Conservation (phyloP, 345 rosid species). For the Abelmoschus esculentus region DNA sequence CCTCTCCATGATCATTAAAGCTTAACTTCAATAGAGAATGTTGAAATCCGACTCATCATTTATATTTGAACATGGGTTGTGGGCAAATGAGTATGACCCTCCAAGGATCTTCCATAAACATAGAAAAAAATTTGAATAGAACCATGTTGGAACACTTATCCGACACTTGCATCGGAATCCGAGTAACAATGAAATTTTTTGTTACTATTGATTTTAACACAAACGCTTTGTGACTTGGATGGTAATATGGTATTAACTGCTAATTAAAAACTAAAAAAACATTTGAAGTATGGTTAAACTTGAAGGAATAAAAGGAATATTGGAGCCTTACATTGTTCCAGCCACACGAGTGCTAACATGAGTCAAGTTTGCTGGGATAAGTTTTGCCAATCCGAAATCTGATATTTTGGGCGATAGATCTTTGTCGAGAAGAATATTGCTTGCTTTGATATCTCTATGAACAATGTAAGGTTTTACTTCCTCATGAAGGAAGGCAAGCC, state of each 20-base stretch:
- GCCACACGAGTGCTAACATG: constrained; percentile 99
- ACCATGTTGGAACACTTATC: no score
- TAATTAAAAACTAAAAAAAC: neutral
- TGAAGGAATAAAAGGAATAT: neutral
- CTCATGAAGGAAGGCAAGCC: constrained; percentile 88
- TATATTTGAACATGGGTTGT: no score
- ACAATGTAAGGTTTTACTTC: constrained; percentile 68
- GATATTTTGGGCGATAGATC: constrained; percentile 77
- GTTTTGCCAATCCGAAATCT: constrained; percentile 94
- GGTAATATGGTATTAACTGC: neutral
- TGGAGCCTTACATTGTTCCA: constrained; percentile 77
- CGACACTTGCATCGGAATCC: neutral
- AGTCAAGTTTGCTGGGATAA: constrained; percentile 72
- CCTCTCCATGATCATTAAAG: no score
- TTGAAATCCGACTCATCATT: no score
- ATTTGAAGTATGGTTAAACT: neutral
- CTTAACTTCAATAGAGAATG: no score
- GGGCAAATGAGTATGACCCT: no score
- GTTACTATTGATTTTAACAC: neutral
- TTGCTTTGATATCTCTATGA: constrained; percentile 96
- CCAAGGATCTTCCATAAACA: no score
- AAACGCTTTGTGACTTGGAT: neutral
- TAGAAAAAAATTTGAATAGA: no score
- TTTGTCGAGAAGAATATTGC: constrained; percentile 84
- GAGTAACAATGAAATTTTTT: neutral